A percentile compares a stretch with the other conserved stretches of the same genome.
Evolutionary conservation across 2,329 filamentous ascomycete genomes (phyloP).

Genomic region (Cercospora sp.): DNA sequence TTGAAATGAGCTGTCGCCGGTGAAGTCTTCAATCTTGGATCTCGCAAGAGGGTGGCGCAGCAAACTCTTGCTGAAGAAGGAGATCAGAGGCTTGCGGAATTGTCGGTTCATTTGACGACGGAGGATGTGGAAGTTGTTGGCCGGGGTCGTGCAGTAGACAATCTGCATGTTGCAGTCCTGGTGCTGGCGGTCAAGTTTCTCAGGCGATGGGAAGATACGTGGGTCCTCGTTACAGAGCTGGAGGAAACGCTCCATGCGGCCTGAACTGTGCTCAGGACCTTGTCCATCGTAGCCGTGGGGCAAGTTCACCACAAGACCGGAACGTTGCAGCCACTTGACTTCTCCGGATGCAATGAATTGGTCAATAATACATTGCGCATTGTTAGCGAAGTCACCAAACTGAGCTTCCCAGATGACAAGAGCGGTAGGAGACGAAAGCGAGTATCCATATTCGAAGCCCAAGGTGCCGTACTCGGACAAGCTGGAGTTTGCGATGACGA

Average conservation of each 20-base stretch:
- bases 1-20: conserved; percentile 86
- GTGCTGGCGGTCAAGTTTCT: conserved; percentile 94
- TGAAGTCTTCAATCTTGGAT: conserved; percentile 87
- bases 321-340: conserved; percentile 98
- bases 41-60: conserved; percentile 91
- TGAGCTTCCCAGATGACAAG: conserved; percentile 99
- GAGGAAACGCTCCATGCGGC: conserved; percentile 93
- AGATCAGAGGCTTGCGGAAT: conserved; percentile 95
- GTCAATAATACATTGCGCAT: conserved; percentile 97
- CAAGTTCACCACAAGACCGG: conserved; percentile 91
- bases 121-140: conserved; percentile 95
- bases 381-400: conserved; percentile 99
- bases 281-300: conserved; percentile 98
- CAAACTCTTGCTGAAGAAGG: conserved; percentile 98
- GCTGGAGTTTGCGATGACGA: conserved; percentile 96
- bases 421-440: conserved; percentile 91
- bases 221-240: conserved; percentile 98
- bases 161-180: conserved; percentile 99
- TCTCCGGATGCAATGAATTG: conserved; percentile 98
- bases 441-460: conserved; percentile 98
- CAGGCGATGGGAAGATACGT: conserved; percentile 80
- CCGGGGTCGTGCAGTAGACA: conserved; percentile 92
- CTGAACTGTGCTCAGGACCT: conserved; percentile 96
- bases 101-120: conserved; percentile 98
- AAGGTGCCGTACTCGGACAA: conserved; percentile 72